A percentile compares a stretch with the other conserved stretches of the same genome.
These are phyloP conservation scores for Beauveria pseudobassiana DNA, from an alignment of 2,329 filamentous ascomycete genomes.

Conservation along the genomic window DNA sequence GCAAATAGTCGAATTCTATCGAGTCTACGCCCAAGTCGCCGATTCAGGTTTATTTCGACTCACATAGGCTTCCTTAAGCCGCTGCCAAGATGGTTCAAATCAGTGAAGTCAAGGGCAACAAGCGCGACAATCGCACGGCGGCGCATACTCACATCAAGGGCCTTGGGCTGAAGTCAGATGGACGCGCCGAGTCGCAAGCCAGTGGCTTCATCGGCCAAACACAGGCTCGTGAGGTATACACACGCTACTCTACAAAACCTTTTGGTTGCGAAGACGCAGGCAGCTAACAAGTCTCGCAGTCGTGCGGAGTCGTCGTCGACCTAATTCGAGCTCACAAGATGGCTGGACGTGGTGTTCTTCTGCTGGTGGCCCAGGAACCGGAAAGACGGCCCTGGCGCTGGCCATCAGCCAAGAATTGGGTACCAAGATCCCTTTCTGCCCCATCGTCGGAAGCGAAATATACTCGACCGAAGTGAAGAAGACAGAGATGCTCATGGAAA, in stretches of 20 bases:
- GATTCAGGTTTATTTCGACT: neutral
- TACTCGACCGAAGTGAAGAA: slow-evolving; percentile 99
- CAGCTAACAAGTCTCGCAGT: slow-evolving; percentile 40
- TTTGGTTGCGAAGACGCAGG: neutral
- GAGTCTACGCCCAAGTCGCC: neutral
- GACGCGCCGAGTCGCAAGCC: slow-evolving; percentile 70
- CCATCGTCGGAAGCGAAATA: slow-evolving; percentile 95
- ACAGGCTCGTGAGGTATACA: slow-evolving; percentile 73
- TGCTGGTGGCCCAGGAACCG: slow-evolving; percentile 89
- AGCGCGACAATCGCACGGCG: slow-evolving; percentile 91
- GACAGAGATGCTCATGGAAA: slow-evolving; percentile 98
- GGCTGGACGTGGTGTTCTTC: slow-evolving; percentile 86
- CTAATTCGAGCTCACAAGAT: slow-evolving; percentile 95
- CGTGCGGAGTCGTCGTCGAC: slow-evolving; percentile 92
- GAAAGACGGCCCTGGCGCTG: slow-evolving; percentile 92
- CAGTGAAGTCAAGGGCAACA: slow-evolving; percentile 89
- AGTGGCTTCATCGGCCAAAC: slow-evolving; percentile 87
- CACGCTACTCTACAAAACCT: neutral
- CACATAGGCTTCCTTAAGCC: slow-evolving; percentile 4
- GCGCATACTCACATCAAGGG: slow-evolving; percentile 98
- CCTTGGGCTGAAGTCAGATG: slow-evolving; percentile 78
- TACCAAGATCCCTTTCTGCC: slow-evolving; percentile 97
- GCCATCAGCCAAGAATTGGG: slow-evolving; percentile 95
- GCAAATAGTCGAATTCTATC: neutral
- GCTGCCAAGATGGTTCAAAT: slow-evolving; percentile 67